phyloP scores from a whole-genome alignment of 2,329 filamentous ascomycete genomes.

The Neodidymelliopsis sp. region DNA sequence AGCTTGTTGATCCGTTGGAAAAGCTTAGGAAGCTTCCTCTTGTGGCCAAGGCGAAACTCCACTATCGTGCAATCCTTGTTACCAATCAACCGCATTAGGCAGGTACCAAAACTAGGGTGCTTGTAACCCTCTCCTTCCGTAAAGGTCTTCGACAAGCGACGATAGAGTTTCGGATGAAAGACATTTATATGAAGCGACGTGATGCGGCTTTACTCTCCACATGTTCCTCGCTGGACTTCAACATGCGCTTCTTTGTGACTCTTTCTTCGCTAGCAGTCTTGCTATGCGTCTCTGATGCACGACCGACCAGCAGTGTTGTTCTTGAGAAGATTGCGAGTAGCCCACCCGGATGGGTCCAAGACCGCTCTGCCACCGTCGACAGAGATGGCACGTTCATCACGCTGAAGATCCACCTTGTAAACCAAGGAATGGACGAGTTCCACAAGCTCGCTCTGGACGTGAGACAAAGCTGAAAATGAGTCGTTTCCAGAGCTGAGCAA shows the following conservation, averaged over 20 bases:
- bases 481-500: background rate
- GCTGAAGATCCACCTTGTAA: constrained; percentile 30
- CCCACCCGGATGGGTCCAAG: constrained; percentile 24
- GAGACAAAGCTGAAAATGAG: background rate
- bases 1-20: constrained; percentile 19
- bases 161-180: background rate
- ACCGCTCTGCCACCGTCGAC: constrained; percentile 20
- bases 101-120: constrained; percentile 1
- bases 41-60: constrained; percentile 4
- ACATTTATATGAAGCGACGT: background rate
- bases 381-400: constrained; percentile 25
- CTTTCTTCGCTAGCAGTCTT: constrained; percentile 9
- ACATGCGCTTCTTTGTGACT: constrained; percentile 1
- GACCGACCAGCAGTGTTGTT: constrained; percentile 24
- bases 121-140: background rate
- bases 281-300: constrained; percentile 10
- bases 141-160: background rate
- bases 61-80: background rate
- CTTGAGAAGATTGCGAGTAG: constrained; percentile 23
- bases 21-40: constrained; percentile 26
- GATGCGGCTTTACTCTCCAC: too few species aligned
- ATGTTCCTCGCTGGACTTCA: background rate
- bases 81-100: constrained; percentile 11
- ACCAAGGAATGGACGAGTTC: constrained; percentile 28
- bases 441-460: constrained; percentile 32